A percentile compares a stretch with the other conserved stretches of the same genome.
Conservation (phyloP, 2,329 filamentous ascomycete genomes). For the Aureobasidium sp. region DNA sequence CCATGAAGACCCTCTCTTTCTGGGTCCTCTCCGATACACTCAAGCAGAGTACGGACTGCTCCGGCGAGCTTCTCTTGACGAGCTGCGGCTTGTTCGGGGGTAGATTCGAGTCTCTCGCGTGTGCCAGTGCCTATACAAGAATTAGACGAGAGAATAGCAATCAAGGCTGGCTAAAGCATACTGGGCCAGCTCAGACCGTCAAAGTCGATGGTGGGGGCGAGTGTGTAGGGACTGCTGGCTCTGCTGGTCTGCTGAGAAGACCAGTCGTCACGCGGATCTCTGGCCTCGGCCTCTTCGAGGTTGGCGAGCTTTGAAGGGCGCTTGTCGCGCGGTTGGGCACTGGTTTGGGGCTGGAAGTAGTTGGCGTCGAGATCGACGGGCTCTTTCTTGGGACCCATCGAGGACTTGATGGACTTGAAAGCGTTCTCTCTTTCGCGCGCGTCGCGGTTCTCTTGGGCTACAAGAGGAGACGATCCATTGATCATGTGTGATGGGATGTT, state of each 20-base stretch:
- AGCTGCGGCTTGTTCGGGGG: constrained; percentile 48
- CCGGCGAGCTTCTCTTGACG: constrained; percentile 53
- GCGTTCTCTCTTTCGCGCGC: constrained; percentile 47
- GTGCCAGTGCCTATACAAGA: constrained; percentile 49
- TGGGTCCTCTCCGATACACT: constrained; percentile 58
- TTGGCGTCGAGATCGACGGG: constrained; percentile 34
- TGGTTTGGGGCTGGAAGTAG: constrained; percentile 6
- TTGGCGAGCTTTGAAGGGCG: constrained; percentile 15
- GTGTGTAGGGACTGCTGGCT: constrained; percentile 39
- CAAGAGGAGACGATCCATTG: constrained; percentile 46
- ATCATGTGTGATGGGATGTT: constrained; percentile 47
- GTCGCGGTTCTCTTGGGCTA: constrained; percentile 38
- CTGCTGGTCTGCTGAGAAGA: constrained; percentile 44
- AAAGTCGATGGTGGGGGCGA: constrained; percentile 44
- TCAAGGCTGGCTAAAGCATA: constrained; percentile 19
- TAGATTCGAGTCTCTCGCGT: constrained; percentile 50
- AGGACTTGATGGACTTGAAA: constrained; percentile 50
- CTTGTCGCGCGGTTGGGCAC: constrained; percentile 8
- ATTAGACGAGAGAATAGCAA: constrained; percentile 1
- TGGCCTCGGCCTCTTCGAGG: constrained; percentile 41
- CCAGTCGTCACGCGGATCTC: constrained; percentile 45
- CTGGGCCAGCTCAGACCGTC: constrained; percentile 49
- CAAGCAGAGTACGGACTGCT: constrained; percentile 54
- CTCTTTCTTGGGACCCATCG: constrained; percentile 41
- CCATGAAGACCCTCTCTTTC: constrained; percentile 54